Base-by-base conservation (phyloP, 768 basidiomycete genomes). In the Harrya chromipes region DNA sequence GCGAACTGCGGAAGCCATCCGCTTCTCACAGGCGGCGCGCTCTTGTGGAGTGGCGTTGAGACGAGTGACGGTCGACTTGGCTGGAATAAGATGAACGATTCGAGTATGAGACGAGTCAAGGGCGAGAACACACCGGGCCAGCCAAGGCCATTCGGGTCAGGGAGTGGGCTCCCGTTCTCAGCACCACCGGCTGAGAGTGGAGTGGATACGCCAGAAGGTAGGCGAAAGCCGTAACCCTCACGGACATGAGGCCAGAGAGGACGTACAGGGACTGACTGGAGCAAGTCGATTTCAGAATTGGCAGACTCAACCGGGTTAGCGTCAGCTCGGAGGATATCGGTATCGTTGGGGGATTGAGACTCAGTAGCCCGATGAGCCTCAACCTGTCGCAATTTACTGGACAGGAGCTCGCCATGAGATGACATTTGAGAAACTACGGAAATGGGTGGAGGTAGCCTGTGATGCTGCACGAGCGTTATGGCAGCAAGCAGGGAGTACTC, bases 51-150 rank as follows among this genome's bases (percentile, higher is more conserved):
- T 86, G 4, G 89, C 87, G 61, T 89, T 84, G 38, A 97, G 77
- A 47, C 94, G 84, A 44, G 83, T 83, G 29, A 94, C 69, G 38
- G 94, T 94, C 6, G 89, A 91, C 72, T 95, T 97, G 50, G 94
- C 94, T 94, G 21, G 4, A 24, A 35, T 40, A 61, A 54, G 47
- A 13, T 24, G 57, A 60, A 48, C 41, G 52, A 27, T 45, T 21
- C 48, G 55, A 50, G 47, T 10, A 40, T 11, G 44, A 29, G 26
- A 40, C 27, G 55, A 26, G 31, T 24, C 29, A 29, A 41, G 42
- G 49, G 31, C 54, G 46, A 42, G 43, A 50, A 41, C 75, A 55
- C 59, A 87, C 92, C 92, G 68, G 94, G 94, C 93, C 94, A 95
- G 7, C 93, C 94, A 9, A 97, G 78, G 46, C 94, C 94, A 61